Conservation (phyloP, 2,329 filamentous ascomycete species). For the Hansfordia pulvinata region DNA sequence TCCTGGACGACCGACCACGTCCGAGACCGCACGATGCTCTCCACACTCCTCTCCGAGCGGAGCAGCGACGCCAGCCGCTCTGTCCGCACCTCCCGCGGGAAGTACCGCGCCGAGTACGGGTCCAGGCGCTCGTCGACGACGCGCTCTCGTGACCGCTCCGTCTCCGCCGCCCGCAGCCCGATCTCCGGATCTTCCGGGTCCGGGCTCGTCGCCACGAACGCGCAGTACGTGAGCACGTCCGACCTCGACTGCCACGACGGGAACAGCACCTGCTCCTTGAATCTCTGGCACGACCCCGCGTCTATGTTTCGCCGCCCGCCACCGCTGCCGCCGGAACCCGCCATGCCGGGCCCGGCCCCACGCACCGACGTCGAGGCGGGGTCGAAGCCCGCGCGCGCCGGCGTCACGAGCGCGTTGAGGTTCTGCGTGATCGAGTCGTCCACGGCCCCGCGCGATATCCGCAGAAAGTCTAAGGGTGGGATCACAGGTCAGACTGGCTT, state of each 20-base stretch:
- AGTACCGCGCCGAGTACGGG: slow-evolving; percentile 79
- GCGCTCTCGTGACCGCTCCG: slow-evolving; percentile 53
- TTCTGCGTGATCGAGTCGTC: slow-evolving; percentile 92
- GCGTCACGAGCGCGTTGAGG: slow-evolving; percentile 77
- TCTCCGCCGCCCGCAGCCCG: slow-evolving; percentile 55
- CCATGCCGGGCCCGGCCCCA: too few species aligned
- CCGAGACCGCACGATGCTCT: slow-evolving; percentile 65
- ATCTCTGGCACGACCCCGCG: slow-evolving; percentile 48
- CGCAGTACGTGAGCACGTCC: slow-evolving; percentile 80
- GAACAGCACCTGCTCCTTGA: slow-evolving; percentile 70
- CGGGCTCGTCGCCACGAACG: slow-evolving; percentile 71
- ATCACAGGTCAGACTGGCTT: too few species aligned
- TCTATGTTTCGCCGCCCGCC: slow-evolving; percentile 42
- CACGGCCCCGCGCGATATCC: slow-evolving; percentile 68
- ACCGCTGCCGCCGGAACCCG: too few species aligned
- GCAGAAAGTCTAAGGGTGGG: slow-evolving; percentile 62
- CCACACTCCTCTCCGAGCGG: slow-evolving; percentile 62
- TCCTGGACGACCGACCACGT: slow-evolving; percentile 72
- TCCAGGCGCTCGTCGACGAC: slow-evolving; percentile 81
- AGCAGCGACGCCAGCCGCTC: slow-evolving; percentile 63
- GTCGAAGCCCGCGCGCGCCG: slow-evolving; percentile 60
- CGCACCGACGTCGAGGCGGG: slow-evolving; percentile 61
- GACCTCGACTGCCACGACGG: slow-evolving; percentile 76
- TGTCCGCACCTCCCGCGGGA: slow-evolving; percentile 65
- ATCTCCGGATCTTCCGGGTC: slow-evolving; percentile 79